phyloP scores from a whole-genome alignment of 2,329 filamentous ascomycete genomes.

The Fusarium sambucinum region DNA sequence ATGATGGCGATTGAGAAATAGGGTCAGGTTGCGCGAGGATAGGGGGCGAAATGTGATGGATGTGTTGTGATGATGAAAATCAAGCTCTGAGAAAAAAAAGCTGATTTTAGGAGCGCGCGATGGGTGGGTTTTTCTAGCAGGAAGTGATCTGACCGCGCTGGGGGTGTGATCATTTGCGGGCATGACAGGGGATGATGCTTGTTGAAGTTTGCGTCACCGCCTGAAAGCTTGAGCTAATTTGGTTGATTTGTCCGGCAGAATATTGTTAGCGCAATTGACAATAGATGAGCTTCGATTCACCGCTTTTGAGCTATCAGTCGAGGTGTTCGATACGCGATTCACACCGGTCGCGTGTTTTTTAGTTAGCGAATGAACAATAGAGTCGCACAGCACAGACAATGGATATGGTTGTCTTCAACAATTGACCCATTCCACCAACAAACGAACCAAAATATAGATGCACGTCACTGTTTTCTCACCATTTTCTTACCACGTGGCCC shows the following conservation, averaged over 20 bases:
- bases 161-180: conserved; percentile 38
- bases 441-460: neutral
- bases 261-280: conserved; percentile 14
- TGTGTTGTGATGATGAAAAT: conserved; percentile 29
- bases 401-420: neutral
- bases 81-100: conserved; percentile 27
- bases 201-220: conserved; percentile 27
- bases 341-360: conserved; percentile 4
- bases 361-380: conserved; percentile 1
- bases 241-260: conserved; percentile 34
- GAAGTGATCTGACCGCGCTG: conserved; percentile 39
- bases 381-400: conserved; percentile 23
- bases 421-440: neutral
- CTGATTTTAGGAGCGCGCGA: conserved; percentile 20
- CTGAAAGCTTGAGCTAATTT: conserved; percentile 19
- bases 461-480: neutral
- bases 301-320: conserved; percentile 1
- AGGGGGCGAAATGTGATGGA: conserved; percentile 4
- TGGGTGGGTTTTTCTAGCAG: conserved; percentile 29
- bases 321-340: conserved; percentile 23
- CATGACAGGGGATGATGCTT: conserved; percentile 28
- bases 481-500: neutral
- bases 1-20: neutral
- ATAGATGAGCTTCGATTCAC: conserved; percentile 1
- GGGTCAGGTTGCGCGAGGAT: neutral